Conservation (phyloP, 257 asterid species). For the Oldenlandia corymbosa region DNA sequence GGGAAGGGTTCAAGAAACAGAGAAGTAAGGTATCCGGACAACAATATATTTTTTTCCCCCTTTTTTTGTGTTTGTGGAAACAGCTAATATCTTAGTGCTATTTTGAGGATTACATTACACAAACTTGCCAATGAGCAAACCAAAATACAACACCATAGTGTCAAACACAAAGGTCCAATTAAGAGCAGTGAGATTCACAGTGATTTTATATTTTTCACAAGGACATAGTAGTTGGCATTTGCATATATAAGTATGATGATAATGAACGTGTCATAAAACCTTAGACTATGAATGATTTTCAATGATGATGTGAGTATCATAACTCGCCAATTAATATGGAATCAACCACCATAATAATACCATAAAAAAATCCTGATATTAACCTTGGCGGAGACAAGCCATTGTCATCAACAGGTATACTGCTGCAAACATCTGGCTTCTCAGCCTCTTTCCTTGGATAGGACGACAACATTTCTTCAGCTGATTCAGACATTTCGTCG, state of each 20-base stretch:
- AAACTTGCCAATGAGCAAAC: not conserved
- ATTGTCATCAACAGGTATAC: slow-evolving; percentile 34
- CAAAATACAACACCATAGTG: not conserved
- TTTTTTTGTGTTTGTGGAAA: not conserved
- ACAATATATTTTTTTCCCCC: too few relatives aligned
- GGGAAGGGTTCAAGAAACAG: not conserved
- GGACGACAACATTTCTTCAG: slow-evolving; percentile 40
- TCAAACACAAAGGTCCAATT: not conserved
- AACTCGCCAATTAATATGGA: too few relatives aligned
- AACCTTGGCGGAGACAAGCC: slow-evolving; percentile 65
- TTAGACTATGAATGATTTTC: too few relatives aligned
- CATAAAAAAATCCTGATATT: too few relatives aligned
- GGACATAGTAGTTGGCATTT: too few relatives aligned
- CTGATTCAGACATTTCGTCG: slow-evolving; percentile 47
- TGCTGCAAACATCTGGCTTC: slow-evolving; percentile 41
- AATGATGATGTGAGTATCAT: too few relatives aligned
- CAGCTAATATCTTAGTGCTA: too few relatives aligned
- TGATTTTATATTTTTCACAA: too few relatives aligned
- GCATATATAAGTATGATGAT: too few relatives aligned
- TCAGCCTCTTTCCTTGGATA: slow-evolving; percentile 37
- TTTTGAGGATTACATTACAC: not conserved
- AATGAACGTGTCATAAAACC: too few relatives aligned
- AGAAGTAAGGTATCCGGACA: not conserved
- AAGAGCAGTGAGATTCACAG: not conserved
- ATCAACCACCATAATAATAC: too few relatives aligned